A percentile compares a stretch with the other conserved stretches of the same genome.
These are phyloP conservation scores for Helenozyma rhizophorensis DNA, from an alignment of 805 yeast species.

Conservation along the genomic window DNA sequence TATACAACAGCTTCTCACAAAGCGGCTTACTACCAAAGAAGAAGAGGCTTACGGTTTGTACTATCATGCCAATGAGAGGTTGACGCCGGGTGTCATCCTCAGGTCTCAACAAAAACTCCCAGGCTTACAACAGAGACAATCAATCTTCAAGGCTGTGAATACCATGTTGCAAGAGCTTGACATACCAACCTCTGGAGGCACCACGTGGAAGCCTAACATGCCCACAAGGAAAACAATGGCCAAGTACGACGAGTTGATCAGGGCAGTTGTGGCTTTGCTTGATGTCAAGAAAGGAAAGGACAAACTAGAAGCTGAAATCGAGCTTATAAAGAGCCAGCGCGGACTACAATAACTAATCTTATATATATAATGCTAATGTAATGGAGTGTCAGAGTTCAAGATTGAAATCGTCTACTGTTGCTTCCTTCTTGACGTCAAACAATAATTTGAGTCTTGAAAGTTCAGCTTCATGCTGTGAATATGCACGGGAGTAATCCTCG, in stretches of 20 bases:
- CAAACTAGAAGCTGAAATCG: constrained; percentile 74
- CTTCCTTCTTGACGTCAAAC: no score
- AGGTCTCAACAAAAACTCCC: constrained; percentile 58
- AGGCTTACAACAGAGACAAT: constrained; percentile 53
- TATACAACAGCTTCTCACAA: constrained; percentile 43
- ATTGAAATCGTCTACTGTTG: no score
- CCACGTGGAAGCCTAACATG: constrained; percentile 70
- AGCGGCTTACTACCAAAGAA: constrained; percentile 66
- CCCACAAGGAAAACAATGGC: constrained; percentile 77
- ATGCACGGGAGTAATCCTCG: constrained; percentile 3
- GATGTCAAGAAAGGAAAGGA: constrained; percentile 87
- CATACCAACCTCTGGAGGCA: constrained; percentile 54
- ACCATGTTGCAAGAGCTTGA: constrained; percentile 73
- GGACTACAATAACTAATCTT: constrained; percentile 19
- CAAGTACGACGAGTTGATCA: constrained; percentile 70
- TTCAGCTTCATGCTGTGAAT: no score
- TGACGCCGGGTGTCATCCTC: constrained; percentile 75
- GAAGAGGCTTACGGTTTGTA: constrained; percentile 81
- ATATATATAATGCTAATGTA: neutral
- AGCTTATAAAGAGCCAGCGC: constrained; percentile 39
- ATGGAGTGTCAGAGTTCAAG: no score
- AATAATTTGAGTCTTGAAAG: no score
- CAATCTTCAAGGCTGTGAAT: constrained; percentile 71
- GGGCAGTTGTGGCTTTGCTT: constrained; percentile 63
- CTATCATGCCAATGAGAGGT: constrained; percentile 64